Percentiles rank a stretch among this genome's conserved stretches.
phyloP scores from a whole-genome alignment of 371 early-diverging fungal species.

The Chytridium lagenaria region DNA sequence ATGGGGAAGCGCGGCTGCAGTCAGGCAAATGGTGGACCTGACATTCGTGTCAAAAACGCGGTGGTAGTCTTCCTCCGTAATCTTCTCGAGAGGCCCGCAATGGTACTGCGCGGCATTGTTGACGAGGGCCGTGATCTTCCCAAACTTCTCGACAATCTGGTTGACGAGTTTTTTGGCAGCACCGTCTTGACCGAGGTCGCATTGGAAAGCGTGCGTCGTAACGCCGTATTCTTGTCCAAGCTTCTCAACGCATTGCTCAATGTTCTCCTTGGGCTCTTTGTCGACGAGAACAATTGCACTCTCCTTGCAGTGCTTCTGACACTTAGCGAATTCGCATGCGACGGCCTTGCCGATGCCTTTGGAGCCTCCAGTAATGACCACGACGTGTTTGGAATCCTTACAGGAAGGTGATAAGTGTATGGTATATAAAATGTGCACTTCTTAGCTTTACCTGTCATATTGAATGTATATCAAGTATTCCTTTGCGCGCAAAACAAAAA shows the following conservation, averaged over 20 bases:
- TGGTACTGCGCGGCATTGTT: slow-evolving; percentile 7
- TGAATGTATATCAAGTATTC: too few species aligned
- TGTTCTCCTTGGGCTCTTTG: background rate
- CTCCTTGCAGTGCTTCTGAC: background rate
- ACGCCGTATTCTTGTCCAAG: background rate
- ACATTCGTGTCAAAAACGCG: slow-evolving; percentile 25
- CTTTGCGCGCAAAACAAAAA: too few species aligned
- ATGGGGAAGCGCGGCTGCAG: slow-evolving; percentile 21
- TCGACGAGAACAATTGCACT: slow-evolving; percentile 1
- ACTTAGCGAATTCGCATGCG: background rate
- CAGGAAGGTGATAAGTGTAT: too few species aligned
- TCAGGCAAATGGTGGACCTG: slow-evolving; percentile 24
- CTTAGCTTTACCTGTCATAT: too few species aligned
- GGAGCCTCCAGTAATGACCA: slow-evolving; percentile 4
- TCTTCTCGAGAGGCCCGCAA: background rate
- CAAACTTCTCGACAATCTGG: background rate
- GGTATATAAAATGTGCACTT: too few species aligned
- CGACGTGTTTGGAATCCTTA: background rate
- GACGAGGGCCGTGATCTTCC: slow-evolving; percentile 8
- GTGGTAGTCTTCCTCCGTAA: slow-evolving; percentile 18
- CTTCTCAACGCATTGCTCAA: background rate
- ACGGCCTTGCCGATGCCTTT: slow-evolving; percentile 14
- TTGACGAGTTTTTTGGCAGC: slow-evolving; percentile 1
- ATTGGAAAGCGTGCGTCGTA: background rate
- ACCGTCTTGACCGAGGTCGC: background rate